These are phyloP conservation scores for Akanthomyces dipterigenus DNA, from an alignment of 2,329 filamentous ascomycete species.

Conservation along the genomic window DNA sequence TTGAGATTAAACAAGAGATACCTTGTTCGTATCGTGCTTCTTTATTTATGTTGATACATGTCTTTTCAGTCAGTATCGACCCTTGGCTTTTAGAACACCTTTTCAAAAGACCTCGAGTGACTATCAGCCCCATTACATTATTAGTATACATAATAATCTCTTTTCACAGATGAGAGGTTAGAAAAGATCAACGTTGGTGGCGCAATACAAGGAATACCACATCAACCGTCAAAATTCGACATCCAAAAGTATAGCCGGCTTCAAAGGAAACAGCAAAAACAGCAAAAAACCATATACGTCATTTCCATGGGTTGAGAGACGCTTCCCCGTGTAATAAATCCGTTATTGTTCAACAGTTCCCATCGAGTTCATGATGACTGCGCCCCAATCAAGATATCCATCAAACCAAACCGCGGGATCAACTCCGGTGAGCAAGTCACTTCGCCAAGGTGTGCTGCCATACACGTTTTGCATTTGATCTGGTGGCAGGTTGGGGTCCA, in stretches of 20 bases:
- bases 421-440: conserved; percentile 26
- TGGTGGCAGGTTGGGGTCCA: conserved; percentile 17
- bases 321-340: too few relatives aligned
- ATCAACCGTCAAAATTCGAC: not conserved
- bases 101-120: too few relatives aligned
- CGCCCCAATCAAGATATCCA: conserved; percentile 29
- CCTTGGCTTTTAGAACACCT: too few relatives aligned
- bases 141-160: too few relatives aligned
- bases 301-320: not conserved
- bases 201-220: not conserved
- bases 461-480: conserved; percentile 23
- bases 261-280: not conserved
- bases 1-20: too few relatives aligned
- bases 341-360: conserved; percentile 19
- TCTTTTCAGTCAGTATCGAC: too few relatives aligned
- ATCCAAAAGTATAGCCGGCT: not conserved
- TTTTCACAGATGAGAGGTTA: too few relatives aligned
- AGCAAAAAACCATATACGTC: too few relatives aligned
- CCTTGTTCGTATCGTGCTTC: too few relatives aligned
- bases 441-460: conserved; percentile 23
- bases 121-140: too few relatives aligned
- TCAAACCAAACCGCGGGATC: conserved; percentile 31
- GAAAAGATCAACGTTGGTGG: too few relatives aligned
- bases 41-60: too few relatives aligned
- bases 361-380: conserved; percentile 26